These are phyloP conservation scores for Stipa capillata DNA, from an alignment of 176 grass and related monocot genomes.

Conservation along the genomic window DNA sequence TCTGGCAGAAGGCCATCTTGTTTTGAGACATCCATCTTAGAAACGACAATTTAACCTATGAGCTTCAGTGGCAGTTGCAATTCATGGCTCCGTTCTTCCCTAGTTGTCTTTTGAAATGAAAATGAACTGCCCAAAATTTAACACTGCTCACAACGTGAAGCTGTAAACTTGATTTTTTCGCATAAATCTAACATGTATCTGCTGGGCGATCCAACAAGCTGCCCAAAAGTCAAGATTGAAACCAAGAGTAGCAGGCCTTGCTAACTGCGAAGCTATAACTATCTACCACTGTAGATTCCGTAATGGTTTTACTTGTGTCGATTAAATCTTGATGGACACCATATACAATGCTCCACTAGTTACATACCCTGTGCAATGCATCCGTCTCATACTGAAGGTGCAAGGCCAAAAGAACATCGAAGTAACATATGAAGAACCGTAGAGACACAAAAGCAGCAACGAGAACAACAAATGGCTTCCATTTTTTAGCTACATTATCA, in stretches of 20 bases:
- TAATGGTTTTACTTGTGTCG: background rate
- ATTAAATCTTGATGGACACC: background rate
- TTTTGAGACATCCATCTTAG: background rate
- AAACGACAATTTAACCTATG: background rate
- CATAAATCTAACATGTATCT: background rate
- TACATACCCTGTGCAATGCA: background rate
- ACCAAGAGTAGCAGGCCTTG: too few relatives aligned
- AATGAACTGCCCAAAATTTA: background rate
- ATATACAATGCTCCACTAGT: constrained; percentile 3
- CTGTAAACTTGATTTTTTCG: background rate
- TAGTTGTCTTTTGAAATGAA: background rate
- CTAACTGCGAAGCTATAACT: background rate
- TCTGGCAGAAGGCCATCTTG: background rate
- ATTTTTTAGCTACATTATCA: background rate
- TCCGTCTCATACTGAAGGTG: background rate
- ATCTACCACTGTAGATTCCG: background rate
- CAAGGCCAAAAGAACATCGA: background rate
- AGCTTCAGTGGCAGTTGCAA: background rate
- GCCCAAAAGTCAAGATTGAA: background rate
- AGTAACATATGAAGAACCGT: background rate
- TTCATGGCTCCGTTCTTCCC: background rate
- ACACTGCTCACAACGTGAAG: background rate
- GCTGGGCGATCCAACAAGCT: background rate
- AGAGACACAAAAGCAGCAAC: background rate
- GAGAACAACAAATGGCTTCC: background rate